A percentile compares a stretch with the other conserved stretches of the same genome.
Evolutionary conservation across 805 yeast genomes (phyloP).

Genomic region (Suhomyces xylopsoci): DNA sequence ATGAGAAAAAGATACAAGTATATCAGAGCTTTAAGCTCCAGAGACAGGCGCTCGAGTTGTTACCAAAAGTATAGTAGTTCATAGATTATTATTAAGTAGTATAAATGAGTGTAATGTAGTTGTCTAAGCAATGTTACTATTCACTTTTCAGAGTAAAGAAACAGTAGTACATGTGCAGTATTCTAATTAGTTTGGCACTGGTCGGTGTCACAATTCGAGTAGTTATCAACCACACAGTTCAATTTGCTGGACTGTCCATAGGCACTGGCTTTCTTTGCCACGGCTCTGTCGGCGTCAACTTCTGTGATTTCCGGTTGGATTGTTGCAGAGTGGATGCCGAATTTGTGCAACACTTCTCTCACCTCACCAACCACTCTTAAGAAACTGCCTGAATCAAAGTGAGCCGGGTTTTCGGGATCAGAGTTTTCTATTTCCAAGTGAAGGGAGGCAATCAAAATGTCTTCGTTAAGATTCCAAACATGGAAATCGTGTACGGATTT

Average conservation of each 20-base stretch:
- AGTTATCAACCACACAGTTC: constrained; percentile 30
- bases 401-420: constrained; percentile 44
- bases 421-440: constrained; percentile 64
- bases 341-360: constrained; percentile 72
- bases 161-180: background rate
- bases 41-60: background rate
- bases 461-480: constrained; percentile 93
- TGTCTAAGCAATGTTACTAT: background rate
- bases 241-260: constrained; percentile 31
- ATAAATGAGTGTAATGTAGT: background rate
- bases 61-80: background rate
- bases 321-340: constrained; percentile 89
- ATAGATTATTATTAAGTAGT: background rate
- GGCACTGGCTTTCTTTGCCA: constrained; percentile 13
- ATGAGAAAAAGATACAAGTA: no score
- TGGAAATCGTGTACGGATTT: constrained; percentile 91
- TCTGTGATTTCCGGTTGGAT: constrained; percentile 76
- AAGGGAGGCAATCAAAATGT: constrained; percentile 78
- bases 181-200: constrained; percentile 15
- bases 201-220: constrained; percentile 28
- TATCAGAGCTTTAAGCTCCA: background rate
- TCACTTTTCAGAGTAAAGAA: background rate
- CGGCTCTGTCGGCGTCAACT: constrained; percentile 32
- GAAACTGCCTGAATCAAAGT: constrained; percentile 43
- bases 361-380: constrained; percentile 69